Base-by-base conservation (phyloP, 345 rosid genomes). In the Theobroma cacao region DNA sequence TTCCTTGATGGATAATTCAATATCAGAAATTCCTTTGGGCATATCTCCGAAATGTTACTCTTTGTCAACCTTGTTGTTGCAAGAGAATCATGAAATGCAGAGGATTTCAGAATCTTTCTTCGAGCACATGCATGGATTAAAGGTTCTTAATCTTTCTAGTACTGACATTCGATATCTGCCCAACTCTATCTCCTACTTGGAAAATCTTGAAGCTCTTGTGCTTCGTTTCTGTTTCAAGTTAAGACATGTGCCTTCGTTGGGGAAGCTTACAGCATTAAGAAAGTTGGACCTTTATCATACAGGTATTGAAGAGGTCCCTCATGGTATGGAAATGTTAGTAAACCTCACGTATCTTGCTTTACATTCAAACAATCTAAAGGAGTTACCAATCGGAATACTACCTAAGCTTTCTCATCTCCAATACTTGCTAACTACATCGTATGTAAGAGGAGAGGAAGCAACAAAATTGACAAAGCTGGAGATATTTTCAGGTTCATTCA, bases 91-190 rank as follows among this genome's bases (percentile, higher is more conserved):
- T 14, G 52, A 13, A n/a, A 7, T 58, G 12, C n/a, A 11, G 28
- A 13, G 63, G 63, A 28, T 22, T 24, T 28, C 63, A 7, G 63
- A 58, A 58, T 58, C 28, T 58, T 58, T 64, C 31, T 82, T 28
- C 22, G 41, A 18, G 74, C 62, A 31, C 31, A 33, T 45, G 74
- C 61, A 52, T 17, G 69, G n/a, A 12, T 41, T 83, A 8, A 52
- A 33, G 71, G 33, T 74, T 52, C 78, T 83, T 48, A 76, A 83
- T 75, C 83, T 83, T 26, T 83, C 79, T 13, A 1, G 7, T 0
- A 0, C 0, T 0, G 12, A 11, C 7, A 3, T 60, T 33, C 1
- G 0, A 0, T 6, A 1, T 14, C 61, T 83, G 59, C 81, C 79
- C 12, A n/a, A 34, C 20, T 48, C 67, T 13, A 31, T 80, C 33